Evolutionary conservation across 2,329 filamentous ascomycete species (phyloP), one percentile per base, ranked within the genome.

Genomic region (Coniella lustricola): DNA sequence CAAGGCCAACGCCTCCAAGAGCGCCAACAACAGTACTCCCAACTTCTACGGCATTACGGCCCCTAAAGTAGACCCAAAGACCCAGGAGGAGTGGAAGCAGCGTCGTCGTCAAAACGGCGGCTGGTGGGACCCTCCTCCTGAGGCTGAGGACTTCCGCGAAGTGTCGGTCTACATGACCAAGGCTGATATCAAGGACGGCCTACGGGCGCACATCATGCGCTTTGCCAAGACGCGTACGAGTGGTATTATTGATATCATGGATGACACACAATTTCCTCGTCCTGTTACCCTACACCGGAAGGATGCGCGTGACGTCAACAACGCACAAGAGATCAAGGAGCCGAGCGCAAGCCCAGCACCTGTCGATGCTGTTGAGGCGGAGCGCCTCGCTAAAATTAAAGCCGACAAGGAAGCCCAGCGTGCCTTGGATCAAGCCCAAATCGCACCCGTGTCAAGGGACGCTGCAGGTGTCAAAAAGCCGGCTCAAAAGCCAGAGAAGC

Each of bases 251-350:
- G 84, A 97, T 60, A 78, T 81, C 2, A 73, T 73, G 21, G 70
- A 84, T 57, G 83, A 91, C 56, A 73, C 82, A 5, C 82, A 94
- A 44, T 98, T 97, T 62, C 85, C 87, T 16, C 81, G 90, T 22
- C 93, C 93, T 0, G 87, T 97, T 29, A 84, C 88, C 33, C 72
- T 98, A 33, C 90, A 97, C 62, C 83, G 93, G 54, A 85, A 93
- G 49, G 90, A 96, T 62, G 89, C 90, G 16, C 80, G 83, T 58
- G 83, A 81, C 58, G 81, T 75, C 40, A 72, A 82, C 0, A 77
- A 83, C 25, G 79, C 84, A 48, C 72, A 81, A 55, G 72, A 78
- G 34, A 75, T 80, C 49, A 85, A 86, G 60, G 73, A 80, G 20
- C 80, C 52, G 7, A 64, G 59, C 58, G 67, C 40, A 62, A 71